Evolutionary conservation across 345 rosid genomes (phyloP).

Genomic region (Sonneratia alba): DNA sequence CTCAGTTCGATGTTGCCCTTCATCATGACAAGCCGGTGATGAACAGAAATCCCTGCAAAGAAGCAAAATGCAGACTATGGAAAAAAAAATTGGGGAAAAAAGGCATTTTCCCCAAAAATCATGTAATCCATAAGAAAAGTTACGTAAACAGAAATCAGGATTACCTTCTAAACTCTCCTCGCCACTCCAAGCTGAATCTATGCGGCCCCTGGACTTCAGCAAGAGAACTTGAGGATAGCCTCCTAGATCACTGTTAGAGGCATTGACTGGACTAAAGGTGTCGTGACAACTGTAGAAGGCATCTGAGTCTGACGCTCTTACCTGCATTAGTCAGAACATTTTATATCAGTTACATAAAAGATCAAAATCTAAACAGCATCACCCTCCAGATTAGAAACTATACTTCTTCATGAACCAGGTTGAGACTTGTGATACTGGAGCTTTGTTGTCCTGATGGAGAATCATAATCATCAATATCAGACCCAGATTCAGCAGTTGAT

Average conservation of each 20-base stretch:
- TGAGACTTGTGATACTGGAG: constrained; percentile 32
- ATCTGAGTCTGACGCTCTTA: constrained; percentile 38
- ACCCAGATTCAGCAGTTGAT: constrained; percentile 47
- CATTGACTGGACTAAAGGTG: constrained; percentile 28
- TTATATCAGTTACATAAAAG: neutral
- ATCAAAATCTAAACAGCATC: neutral
- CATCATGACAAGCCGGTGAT: constrained; percentile 30
- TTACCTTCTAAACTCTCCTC: constrained; percentile 31
- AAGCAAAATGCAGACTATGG: neutral
- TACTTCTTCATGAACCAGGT: constrained; percentile 56
- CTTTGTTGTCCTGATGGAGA: constrained; percentile 33
- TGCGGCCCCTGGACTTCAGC: constrained; percentile 14
- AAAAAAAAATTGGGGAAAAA: too few species aligned
- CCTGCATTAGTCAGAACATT: constrained; percentile 27
- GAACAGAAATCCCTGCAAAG: constrained; percentile 33
- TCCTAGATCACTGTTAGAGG: constrained; percentile 18
- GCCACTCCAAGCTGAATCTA: constrained; percentile 9
- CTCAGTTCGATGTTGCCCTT: constrained; percentile 37
- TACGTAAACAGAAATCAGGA: neutral
- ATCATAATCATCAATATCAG: constrained; percentile 48
- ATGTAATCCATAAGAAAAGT: neutral
- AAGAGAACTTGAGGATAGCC: constrained; percentile 23
- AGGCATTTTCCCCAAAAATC: too few species aligned
- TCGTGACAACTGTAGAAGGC: constrained; percentile 69
- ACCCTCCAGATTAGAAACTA: neutral